A percentile compares a stretch with the other conserved stretches of the same genome.
phyloP scores from a whole-genome alignment of 225 moss, liverwort and hornwort species.

The Physcomitrellopsis africana region DNA sequence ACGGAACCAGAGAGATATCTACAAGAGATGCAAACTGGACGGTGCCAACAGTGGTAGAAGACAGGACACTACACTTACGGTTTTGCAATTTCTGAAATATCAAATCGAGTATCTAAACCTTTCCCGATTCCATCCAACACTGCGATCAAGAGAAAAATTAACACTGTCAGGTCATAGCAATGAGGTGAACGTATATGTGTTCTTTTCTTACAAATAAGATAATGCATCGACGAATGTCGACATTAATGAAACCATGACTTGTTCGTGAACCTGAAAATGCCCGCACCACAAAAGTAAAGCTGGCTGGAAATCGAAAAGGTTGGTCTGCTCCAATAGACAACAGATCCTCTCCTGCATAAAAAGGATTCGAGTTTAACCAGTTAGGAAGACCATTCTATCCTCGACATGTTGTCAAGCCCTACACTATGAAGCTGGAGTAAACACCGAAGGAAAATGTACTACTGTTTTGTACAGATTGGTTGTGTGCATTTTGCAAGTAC shows the following conservation, averaged over 20 bases:
- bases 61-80: slow-evolving; percentile 57
- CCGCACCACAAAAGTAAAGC: slow-evolving; percentile 97
- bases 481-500: not conserved
- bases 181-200: not conserved
- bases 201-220: not conserved
- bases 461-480: slow-evolving; percentile 2
- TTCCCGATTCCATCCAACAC: slow-evolving; percentile 98
- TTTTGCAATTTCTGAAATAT: slow-evolving; percentile 96
- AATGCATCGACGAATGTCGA: not conserved
- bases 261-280: slow-evolving; percentile 82
- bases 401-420: not conserved
- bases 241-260: not conserved
- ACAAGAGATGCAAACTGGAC: not conserved
- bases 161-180: slow-evolving; percentile 27
- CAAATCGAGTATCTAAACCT: slow-evolving; percentile 95
- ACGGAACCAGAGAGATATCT: not conserved
- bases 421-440: slow-evolving; percentile 4
- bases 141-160: slow-evolving; percentile 40
- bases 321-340: slow-evolving; percentile 90
- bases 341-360: slow-evolving; percentile 86
- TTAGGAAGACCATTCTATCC: not conserved
- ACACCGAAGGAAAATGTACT: not conserved
- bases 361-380: not conserved
- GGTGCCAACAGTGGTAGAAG: not conserved
- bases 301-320: slow-evolving; percentile 98